Evolutionary conservation across 1,284 basidiomycete genomes (phyloP).

Genomic region (Cryptococcus sp.): DNA sequence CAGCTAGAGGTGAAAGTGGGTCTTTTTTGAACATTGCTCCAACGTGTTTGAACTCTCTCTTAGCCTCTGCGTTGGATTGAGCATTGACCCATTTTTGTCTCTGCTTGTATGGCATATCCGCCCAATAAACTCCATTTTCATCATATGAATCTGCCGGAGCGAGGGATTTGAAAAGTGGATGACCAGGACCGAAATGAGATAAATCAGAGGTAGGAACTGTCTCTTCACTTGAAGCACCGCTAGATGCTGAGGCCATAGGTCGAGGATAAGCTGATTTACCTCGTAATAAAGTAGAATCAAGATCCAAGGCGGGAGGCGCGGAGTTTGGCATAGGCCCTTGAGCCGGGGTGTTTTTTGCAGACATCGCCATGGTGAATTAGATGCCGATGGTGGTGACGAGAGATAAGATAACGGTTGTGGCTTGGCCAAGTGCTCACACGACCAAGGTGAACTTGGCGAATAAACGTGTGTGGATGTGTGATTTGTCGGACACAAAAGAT

Average conservation of each 20-base stretch:
- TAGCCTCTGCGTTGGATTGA: conserved; percentile 49
- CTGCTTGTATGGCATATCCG: conserved; percentile 38
- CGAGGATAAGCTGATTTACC: background rate
- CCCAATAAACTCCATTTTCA: conserved; percentile 42
- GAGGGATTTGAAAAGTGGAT: conserved; percentile 45
- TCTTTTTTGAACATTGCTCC: conserved; percentile 53
- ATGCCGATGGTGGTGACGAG: background rate
- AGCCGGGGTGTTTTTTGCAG: conserved; percentile 2
- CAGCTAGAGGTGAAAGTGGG: conserved; percentile 46
- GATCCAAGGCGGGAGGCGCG: conserved; percentile 3
- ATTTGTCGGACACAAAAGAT: too few species aligned
- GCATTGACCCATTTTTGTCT: conserved; percentile 47
- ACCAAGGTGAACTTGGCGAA: background rate
- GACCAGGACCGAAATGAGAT: conserved; percentile 12
- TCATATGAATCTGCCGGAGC: conserved; percentile 42
- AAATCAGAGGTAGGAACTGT: background rate
- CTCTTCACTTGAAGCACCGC: background rate
- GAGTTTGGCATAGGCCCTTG: background rate
- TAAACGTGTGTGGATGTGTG: too few species aligned
- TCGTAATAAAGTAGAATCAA: background rate
- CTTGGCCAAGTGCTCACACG: background rate
- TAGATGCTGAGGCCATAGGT: background rate
- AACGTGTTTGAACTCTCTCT: conserved; percentile 48
- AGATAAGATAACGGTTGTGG: background rate
- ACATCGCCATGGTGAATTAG: conserved; percentile 3